A percentile compares a stretch with the other conserved stretches of the same genome.
phyloP scores from a whole-genome alignment of 1,284 basidiomycete genomes.

The Clitocybe nebularis region DNA sequence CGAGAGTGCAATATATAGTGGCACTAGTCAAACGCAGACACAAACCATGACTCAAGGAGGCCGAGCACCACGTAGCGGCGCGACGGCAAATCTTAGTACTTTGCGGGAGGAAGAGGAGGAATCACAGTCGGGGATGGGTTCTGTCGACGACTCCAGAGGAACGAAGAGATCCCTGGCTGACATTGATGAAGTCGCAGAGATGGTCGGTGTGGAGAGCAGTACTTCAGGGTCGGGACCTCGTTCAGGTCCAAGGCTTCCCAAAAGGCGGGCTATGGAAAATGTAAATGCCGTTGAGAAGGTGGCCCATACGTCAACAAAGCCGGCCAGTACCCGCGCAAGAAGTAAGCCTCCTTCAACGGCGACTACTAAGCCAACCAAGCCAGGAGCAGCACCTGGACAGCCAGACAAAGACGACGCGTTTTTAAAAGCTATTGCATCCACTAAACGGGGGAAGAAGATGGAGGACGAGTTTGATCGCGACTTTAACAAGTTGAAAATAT shows the following conservation, averaged over 20 bases:
- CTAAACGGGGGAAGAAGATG: conserved; percentile 61
- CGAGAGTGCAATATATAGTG: conserved; percentile 14
- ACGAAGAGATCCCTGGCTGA: conserved; percentile 33
- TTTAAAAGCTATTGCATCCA: conserved; percentile 70
- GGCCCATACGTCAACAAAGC: conserved; percentile 15
- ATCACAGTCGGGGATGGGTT: conserved; percentile 17
- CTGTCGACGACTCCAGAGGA: conserved; percentile 17
- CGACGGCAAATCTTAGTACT: conserved; percentile 26
- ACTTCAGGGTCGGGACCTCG: conserved; percentile 3
- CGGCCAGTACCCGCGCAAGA: conserved; percentile 8
- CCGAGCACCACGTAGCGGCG: conserved; percentile 8
- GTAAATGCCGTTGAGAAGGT: conserved; percentile 26
- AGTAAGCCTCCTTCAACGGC: conserved; percentile 20
- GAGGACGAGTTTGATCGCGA: conserved; percentile 81
- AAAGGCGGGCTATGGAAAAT: conserved; percentile 38
- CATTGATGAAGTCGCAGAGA: conserved; percentile 35
- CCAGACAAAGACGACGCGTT: conserved; percentile 68
- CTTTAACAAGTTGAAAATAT: conserved; percentile 78
- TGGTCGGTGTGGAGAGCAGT: no score
- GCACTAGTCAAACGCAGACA: conserved; percentile 31
- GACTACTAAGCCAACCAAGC: conserved; percentile 17
- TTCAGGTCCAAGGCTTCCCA: conserved; percentile 21
- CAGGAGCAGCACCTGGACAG: conserved; percentile 42
- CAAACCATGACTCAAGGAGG: conserved; percentile 33
- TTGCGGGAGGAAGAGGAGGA: conserved; percentile 60